Conservation (phyloP, 164 flowering plant species). For the Amborella trichopoda region DNA sequence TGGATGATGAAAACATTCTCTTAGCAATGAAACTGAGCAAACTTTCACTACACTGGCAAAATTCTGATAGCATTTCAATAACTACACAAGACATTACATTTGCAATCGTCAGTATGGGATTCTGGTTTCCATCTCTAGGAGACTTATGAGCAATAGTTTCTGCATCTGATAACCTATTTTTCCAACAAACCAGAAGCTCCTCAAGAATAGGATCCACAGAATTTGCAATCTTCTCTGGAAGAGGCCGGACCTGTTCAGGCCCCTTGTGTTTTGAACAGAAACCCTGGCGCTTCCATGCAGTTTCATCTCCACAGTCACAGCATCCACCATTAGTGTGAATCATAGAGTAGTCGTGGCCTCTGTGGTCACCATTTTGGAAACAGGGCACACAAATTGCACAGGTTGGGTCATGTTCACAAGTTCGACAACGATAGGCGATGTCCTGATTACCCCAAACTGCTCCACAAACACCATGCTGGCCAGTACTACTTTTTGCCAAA, state of each 20-base stretch:
- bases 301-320: constrained; percentile 97
- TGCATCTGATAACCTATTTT: constrained; percentile 24
- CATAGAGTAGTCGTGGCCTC: constrained; percentile 77
- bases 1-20: constrained; percentile 25
- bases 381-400: constrained; percentile 98
- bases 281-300: constrained; percentile 96
- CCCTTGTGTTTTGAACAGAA: constrained; percentile 95
- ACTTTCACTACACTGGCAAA: constrained; percentile 77
- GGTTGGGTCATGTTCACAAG: constrained; percentile 92
- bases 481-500: constrained; percentile 32
- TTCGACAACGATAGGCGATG: constrained; percentile 73
- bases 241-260: constrained; percentile 81
- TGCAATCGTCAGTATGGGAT: constrained; percentile 20
- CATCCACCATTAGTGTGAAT: constrained; percentile 93
- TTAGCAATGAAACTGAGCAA: constrained; percentile 77
- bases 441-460: constrained; percentile 87
- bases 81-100: constrained; percentile 40
- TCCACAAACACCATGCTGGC: constrained; percentile 91
- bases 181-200: constrained; percentile 52
- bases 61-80: constrained; percentile 84
- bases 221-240: constrained; percentile 43
- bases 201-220: constrained; percentile 70
- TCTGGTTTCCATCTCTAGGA: constrained; percentile 10
- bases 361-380: constrained; percentile 90
- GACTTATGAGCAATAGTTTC: constrained; percentile 13